Conservation (phyloP, 2,329 filamentous ascomycete species). For the Aspergillus ustus region DNA sequence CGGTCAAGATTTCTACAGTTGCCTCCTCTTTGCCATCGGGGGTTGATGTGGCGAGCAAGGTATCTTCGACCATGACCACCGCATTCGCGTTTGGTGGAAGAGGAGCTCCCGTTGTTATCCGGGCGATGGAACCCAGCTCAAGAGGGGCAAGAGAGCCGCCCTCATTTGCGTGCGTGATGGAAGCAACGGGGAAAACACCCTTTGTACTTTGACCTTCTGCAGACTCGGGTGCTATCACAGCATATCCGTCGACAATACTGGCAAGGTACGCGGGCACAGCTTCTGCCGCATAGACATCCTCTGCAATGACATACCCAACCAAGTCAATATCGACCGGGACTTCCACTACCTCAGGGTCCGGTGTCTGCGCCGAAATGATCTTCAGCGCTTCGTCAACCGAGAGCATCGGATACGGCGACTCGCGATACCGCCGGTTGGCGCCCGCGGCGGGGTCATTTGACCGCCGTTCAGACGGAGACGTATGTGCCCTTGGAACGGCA, state of each 20-base stretch:
- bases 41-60: conserved; percentile 73
- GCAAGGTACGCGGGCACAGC: conserved; percentile 91
- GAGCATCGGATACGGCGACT: conserved; percentile 91
- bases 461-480: conserved; percentile 62
- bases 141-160: conserved; percentile 66
- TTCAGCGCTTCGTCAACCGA: conserved; percentile 79
- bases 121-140: conserved; percentile 74
- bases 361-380: conserved; percentile 74
- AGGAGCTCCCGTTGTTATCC: conserved; percentile 94
- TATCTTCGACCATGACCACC: conserved; percentile 97
- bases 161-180: conserved; percentile 83
- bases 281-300: conserved; percentile 79
- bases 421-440: conserved; percentile 72
- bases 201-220: conserved; percentile 66
- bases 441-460: conserved; percentile 65
- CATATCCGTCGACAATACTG: conserved; percentile 97
- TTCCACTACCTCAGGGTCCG: conserved; percentile 61
- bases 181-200: conserved; percentile 82
- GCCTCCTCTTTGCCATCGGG: conserved; percentile 83
- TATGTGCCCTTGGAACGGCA: conserved; percentile 71
- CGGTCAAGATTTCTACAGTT: conserved; percentile 83
- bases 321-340: conserved; percentile 67
- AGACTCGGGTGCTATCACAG: conserved; percentile 64
- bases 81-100: conserved; percentile 85
- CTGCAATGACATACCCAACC: conserved; percentile 78